Base-by-base conservation (phyloP, 176 grass and related monocot genomes). In the Zizania latifolia region DNA sequence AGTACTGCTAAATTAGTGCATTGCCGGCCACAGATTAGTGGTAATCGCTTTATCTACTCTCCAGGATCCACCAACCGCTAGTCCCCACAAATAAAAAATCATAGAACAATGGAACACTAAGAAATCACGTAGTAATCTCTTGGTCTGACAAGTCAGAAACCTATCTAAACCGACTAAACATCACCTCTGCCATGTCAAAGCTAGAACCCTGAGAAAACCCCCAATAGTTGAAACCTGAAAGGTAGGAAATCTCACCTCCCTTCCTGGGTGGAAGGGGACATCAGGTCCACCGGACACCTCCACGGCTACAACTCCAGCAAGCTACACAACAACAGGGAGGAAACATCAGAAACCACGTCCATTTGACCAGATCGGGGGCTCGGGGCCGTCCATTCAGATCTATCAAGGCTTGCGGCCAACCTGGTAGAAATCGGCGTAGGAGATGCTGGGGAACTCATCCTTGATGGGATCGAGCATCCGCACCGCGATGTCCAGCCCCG, bases 371-470 rank as follows among this genome's bases (percentile, higher is more conserved):
- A 72, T 77, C 32, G 15, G 33, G 3, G 23, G 65, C 68, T 77
- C 32, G 15, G 33, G 3, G 23, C 32, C 39, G 24, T 33, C 1
- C 3, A 74, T 55, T 39, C 68, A 62, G 58, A 77, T 82, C 67
- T 83, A 46, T 39, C 1, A 10, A 40, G 29, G 3, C 22, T 38
- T 29, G 36, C 4, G 35, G 5, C 14, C 3, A 31, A 99, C 92
- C 92, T 95, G 96, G 83, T 92, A 99, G 79, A 95, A 46, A 71
- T 99, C 96, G 23, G 84, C 92, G 80, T 92, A 99, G 8, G 96
- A 92, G 77, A 99, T 81, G 69, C 43, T 88, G 15, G 92, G 87
- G 72, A 99, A 86, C 82, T 94, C 92, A 69, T 88, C 89, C 87
- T 95, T 95, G 85, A 95, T 76, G 30, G 96, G 92, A 80, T 92